Base-by-base conservation (phyloP, 2,329 filamentous ascomycete genomes). In the Myriosclerotinia scirpicola region DNA sequence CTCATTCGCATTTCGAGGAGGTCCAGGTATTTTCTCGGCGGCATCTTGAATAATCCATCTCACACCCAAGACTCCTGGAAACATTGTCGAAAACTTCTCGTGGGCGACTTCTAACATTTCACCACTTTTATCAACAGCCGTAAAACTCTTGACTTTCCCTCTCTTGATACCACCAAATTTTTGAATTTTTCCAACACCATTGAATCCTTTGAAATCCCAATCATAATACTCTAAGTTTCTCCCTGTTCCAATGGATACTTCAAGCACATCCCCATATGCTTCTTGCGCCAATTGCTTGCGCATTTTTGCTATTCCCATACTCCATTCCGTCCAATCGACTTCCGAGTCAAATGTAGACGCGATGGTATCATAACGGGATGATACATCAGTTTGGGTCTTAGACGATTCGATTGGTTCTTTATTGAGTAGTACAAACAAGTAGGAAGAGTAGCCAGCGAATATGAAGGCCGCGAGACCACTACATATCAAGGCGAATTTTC, bases 181-280 rank as follows among this genome's bases (percentile, higher is more conserved):
- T 12, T 40, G 22, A 40, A 72, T 61, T 34, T 70, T 73, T 1
- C 71, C 71, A 6, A 73, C 70, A 1, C 68, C 69, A 42, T 71
- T 66, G 36, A 68, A 68, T 2, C 73, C 72, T 48, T 71, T 69
- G 56, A 74, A 73, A 67, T 78, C 79, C 85, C 85, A 89, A 72
- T 83, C 78, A 74, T 88, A 88, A 75, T 82, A 85, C 50, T 80
- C 78, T 20, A 88, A 73, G 72, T 89, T 89, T 15, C 87, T 80
- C 4, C 87, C 87, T 3, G 86, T 87, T 22, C 87, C 87, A 66
- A 88, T 81, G 22, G 85, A 86, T 15, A 89, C 80, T 75, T 89
- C 87, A 42, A 88, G 80, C 15, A 89, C 86, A 74, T 87, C 79
- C 2, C 87, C 87, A 0, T 74, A 75, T 7, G 83, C 85, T 42